Evolutionary conservation across 345 rosid genomes (phyloP).

Genomic region (Acer campestre): DNA sequence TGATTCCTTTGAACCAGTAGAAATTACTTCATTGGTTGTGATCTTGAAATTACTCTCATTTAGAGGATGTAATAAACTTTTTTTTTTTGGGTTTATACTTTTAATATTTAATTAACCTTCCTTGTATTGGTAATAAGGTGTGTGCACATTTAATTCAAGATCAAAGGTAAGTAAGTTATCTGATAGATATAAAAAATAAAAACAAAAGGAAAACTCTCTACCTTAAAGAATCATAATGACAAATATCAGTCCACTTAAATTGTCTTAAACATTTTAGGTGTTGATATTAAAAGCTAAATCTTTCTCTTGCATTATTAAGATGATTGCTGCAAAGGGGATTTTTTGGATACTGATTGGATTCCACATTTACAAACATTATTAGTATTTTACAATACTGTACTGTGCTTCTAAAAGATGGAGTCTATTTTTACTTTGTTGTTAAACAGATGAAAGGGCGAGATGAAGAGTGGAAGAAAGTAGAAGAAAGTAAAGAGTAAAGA

Average conservation of each 20-base stretch:
- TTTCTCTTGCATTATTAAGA: background rate
- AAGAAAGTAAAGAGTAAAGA: conserved; percentile 8
- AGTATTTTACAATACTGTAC: background rate
- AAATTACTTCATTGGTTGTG: background rate
- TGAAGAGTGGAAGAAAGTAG: conserved; percentile 22
- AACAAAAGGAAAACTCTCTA: too few relatives aligned
- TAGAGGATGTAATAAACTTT: too few relatives aligned
- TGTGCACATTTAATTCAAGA: too few relatives aligned
- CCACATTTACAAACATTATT: background rate
- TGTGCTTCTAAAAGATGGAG: background rate
- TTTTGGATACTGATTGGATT: background rate
- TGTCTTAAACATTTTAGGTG: too few relatives aligned
- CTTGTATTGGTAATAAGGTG: background rate
- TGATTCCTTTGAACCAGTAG: background rate
- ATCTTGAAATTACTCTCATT: too few relatives aligned
- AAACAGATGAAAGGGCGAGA: conserved; percentile 21
- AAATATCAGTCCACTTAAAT: too few relatives aligned
- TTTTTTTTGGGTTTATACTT: background rate
- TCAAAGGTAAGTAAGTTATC: too few relatives aligned
- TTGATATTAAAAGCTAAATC: background rate
- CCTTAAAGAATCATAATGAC: background rate
- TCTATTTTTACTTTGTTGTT: background rate
- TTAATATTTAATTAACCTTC: background rate
- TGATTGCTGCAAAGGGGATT: too few relatives aligned
- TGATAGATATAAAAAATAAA: too few relatives aligned